These are phyloP conservation scores for Thelephora ganbajun DNA, from an alignment of 768 basidiomycete genomes.

Conservation along the genomic window DNA sequence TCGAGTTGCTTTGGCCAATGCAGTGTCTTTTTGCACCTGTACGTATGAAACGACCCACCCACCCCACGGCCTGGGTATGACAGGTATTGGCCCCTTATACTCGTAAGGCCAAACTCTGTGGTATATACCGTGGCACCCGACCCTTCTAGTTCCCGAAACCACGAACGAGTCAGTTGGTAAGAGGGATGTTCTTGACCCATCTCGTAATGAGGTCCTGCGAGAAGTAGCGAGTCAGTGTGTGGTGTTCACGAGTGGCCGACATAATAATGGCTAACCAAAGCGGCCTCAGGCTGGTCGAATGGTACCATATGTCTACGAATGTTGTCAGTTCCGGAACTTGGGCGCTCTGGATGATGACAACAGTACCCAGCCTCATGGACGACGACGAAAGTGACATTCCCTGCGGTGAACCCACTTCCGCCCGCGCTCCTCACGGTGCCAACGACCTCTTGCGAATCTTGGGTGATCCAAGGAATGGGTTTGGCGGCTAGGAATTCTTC, in stretches of 20 bases:
- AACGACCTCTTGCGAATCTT: constrained; percentile 34
- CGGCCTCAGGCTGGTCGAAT: constrained; percentile 77
- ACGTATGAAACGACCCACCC: too few relatives aligned
- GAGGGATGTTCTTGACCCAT: constrained; percentile 42
- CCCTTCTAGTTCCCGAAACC: too few relatives aligned
- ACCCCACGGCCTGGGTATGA: too few relatives aligned
- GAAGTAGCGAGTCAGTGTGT: constrained; percentile 1
- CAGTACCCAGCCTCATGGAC: constrained; percentile 74
- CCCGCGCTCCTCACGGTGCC: constrained; percentile 65
- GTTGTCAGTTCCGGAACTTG: neutral
- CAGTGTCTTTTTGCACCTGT: too few relatives aligned
- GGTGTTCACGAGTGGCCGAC: neutral
- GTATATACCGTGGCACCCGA: too few relatives aligned
- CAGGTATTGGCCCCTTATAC: too few relatives aligned
- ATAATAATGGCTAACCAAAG: constrained; percentile 37
- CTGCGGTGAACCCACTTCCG: constrained; percentile 46
- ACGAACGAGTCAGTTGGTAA: constrained; percentile 11
- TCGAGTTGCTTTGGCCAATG: too few relatives aligned
- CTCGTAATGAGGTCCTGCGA: constrained; percentile 42
- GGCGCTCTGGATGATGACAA: neutral
- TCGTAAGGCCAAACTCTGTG: too few relatives aligned
- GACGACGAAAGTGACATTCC: constrained; percentile 72
- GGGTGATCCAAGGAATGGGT: constrained; percentile 41
- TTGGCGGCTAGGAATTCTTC: constrained; percentile 40
- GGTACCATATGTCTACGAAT: constrained; percentile 72